Base-by-base conservation (phyloP, 1,139 yeast species). In the Scheffersomyces lignicola region DNA sequence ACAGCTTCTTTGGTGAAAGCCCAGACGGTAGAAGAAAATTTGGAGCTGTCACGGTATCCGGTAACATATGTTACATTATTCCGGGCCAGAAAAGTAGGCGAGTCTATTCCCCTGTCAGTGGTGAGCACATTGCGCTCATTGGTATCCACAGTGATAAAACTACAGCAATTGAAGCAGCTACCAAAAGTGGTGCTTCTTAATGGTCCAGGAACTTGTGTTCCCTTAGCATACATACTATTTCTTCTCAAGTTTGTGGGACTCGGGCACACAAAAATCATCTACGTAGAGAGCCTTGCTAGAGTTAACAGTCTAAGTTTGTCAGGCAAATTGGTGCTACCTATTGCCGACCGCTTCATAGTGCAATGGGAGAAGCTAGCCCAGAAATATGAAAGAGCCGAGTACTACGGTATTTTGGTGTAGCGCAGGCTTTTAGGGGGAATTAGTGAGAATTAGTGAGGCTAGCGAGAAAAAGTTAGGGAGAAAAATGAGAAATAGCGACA, bases 141-240 rank as follows among this genome's bases (percentile, higher is more conserved):
- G 25, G 29, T 42, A 1, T 55, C 63, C 8, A 60, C 75, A 0
- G 44, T 59, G 5, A 33, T 33, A 1, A 37, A 48, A 16, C 41
- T 67, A 25, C 36, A 48, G 17, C 18, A 29, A 2, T 37, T 58
- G 29, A 47, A 51, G 4, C 47, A 53, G 24, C 38, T 60, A 13
- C 85, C 86, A 0, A 69, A 72, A 24, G 57, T 80, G 5, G 63
- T 92, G 11, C 56, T 92, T 15, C 60, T 87, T 42, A 94, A 92
- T 55, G 99, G 99, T 0, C 99, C 99, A 0, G 99, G 97, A 1
- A 88, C 97, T 0, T 72, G 90, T 37, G 88, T 90, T 2, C 83
- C 95, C 2, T 58, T 87, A 18, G 85, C 92, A 39, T 76, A 81
- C 38, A 71, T 83, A 2, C 53, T 83, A 11, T 72, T 83, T 36